Percentiles rank a stretch among this genome's conserved stretches.
Evolutionary conservation across 495 filamentous ascomycete species (phyloP).

Genomic region (Beverwykella pulmonaria): DNA sequence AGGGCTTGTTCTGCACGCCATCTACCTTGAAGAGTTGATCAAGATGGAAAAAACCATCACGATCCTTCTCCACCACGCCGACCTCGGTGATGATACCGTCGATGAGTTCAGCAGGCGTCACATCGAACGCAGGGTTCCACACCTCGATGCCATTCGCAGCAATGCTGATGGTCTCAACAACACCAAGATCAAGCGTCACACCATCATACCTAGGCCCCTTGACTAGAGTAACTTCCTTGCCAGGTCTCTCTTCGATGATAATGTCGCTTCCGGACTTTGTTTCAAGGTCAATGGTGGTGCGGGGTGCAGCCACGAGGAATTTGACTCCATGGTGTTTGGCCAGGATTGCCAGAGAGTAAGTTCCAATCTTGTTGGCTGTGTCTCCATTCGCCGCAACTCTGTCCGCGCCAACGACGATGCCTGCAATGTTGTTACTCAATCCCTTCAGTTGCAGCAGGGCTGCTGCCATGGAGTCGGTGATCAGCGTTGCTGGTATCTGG

Average conservation of each 20-base stretch:
- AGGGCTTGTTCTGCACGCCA: conserved; percentile 28
- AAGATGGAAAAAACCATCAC: conserved; percentile 77
- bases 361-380: conserved; percentile 98
- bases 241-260: conserved; percentile 81
- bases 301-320: conserved; percentile 92
- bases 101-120: conserved; percentile 82
- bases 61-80: conserved; percentile 77
- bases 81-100: conserved; percentile 94
- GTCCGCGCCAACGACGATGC: conserved; percentile 92
- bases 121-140: conserved; percentile 97
- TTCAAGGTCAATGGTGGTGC: conserved; percentile 86
- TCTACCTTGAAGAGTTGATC: conserved; percentile 53
- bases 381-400: conserved; percentile 95
- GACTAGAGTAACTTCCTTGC: conserved; percentile 77
- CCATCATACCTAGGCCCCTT: conserved; percentile 63
- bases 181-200: conserved; percentile 51
- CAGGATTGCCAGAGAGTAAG: conserved; percentile 85
- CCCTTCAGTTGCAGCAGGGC: conserved; percentile 67
- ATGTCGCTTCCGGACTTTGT: conserved; percentile 77
- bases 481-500: conserved; percentile 84
- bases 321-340: conserved; percentile 86
- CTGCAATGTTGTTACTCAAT: conserved; percentile 64
- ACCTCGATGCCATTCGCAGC: conserved; percentile 80
- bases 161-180: conserved; percentile 71
- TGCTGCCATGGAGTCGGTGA: conserved; percentile 96